phyloP scores from a whole-genome alignment of 2,329 filamentous ascomycete species.

The Trichoderma hamatum region DNA sequence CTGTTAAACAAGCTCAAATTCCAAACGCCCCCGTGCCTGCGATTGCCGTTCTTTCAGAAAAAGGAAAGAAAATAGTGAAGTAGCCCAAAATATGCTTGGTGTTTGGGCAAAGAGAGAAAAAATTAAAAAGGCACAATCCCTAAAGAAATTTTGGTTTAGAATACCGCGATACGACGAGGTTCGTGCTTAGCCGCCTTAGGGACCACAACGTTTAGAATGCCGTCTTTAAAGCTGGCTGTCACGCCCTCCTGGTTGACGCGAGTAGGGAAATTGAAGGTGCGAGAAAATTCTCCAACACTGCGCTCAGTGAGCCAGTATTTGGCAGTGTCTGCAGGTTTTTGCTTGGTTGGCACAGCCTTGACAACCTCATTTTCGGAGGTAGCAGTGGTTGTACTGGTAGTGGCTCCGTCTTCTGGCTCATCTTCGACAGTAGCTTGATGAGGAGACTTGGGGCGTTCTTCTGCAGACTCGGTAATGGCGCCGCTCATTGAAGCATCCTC shows the following conservation, averaged over 20 bases:
- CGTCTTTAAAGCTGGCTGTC: slow-evolving; percentile 64
- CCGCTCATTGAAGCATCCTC: slow-evolving; percentile 41
- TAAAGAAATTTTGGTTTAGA: slow-evolving; percentile 40
- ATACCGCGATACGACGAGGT: slow-evolving; percentile 57
- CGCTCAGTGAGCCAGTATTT: slow-evolving; percentile 75
- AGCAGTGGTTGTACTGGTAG: slow-evolving; percentile 29
- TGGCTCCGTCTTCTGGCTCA: slow-evolving; percentile 44
- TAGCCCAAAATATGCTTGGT: neutral
- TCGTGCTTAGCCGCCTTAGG: slow-evolving; percentile 68
- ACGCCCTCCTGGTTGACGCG: slow-evolving; percentile 66
- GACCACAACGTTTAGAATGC: slow-evolving; percentile 64
- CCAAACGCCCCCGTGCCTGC: neutral
- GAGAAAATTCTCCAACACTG: slow-evolving; percentile 66
- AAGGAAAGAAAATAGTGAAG: neutral
- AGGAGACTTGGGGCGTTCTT: slow-evolving; percentile 42
- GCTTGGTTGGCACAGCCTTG: slow-evolving; percentile 29
- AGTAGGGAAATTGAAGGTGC: slow-evolving; percentile 68
- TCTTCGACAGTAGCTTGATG: slow-evolving; percentile 70
- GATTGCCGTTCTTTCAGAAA: neutral
- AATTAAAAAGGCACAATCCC: neutral
- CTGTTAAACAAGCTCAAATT: neutral
- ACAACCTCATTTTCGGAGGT: slow-evolving; percentile 34
- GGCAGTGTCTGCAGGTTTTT: slow-evolving; percentile 39
- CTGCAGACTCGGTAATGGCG: slow-evolving; percentile 43
- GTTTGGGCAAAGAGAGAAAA: neutral